Evolutionary conservation across 345 rosid species (phyloP), one percentile per base, ranked within the genome.

Genomic region (Cardamine occulta): DNA sequence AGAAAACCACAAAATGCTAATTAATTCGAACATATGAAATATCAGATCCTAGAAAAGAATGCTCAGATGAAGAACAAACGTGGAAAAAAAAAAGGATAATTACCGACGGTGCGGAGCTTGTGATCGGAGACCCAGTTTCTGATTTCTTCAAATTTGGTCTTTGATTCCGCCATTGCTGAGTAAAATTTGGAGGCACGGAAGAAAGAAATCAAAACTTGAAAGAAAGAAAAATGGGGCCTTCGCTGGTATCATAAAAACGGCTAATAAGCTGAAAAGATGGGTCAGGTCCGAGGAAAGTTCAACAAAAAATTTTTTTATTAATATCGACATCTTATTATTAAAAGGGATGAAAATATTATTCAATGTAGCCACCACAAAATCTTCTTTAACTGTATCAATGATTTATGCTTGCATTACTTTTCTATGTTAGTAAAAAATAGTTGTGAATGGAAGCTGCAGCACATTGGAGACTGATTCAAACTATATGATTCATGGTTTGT

Each of bases 21-120:
- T 5, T 5, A 44, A 29, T 29, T n/a, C n/a, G n/a, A 64, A 42
- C 11, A 28, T 18, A 21, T 31, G n/a, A 64, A 3, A 66, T 2
- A 34, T 4, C 31, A 57, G 35, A 58, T 58, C 55, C 17, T 11
- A 1, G 0, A 35, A 37, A 35, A 11, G 17, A 37, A 35, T 19
- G 47, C 7, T 35, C 5, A 39, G 40, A 45, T 17, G 23, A 31
- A 4, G 58, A 47, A 31, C 12, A 70, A n/a, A 11, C 28, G 34
- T 2, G 35, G 14, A 53, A 11, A 13, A 29, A 18, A 19, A 24
- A 2, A 13, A 14, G 42, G 29, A 45, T 10, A 21, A 31, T 82
- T 85, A 93, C 97, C 96, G 68, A 93, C 98, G n/a, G 91, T 76
- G 63, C 93, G 74, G 15, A 91, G 97, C 80, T 93, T 93, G 86